Conservation (phyloP, 1,139 yeast genomes). For the Torulaspora globosa region DNA sequence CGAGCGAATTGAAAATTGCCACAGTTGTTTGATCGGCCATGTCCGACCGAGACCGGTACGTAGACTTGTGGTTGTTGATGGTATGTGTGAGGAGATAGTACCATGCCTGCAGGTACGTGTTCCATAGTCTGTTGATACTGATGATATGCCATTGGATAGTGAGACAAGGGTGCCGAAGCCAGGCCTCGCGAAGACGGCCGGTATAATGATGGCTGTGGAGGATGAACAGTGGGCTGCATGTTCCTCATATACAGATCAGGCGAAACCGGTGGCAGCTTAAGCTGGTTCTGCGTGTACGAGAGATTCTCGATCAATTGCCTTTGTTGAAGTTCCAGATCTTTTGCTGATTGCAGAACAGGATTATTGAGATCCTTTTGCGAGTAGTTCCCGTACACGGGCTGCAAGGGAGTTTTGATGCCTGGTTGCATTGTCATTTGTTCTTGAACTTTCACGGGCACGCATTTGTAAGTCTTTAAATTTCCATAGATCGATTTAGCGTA, state of each 20-base stretch:
- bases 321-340: slow-evolving; percentile 26
- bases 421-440: slow-evolving; percentile 14
- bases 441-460: slow-evolving; percentile 30
- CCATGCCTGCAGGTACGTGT: slow-evolving; percentile 14
- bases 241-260: slow-evolving; percentile 14
- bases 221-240: slow-evolving; percentile 14
- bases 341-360: slow-evolving; percentile 22
- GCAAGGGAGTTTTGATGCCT: slow-evolving; percentile 4
- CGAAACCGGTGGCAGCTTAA: slow-evolving; percentile 16
- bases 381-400: slow-evolving; percentile 4
- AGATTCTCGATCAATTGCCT: slow-evolving; percentile 22
- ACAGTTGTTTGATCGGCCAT: slow-evolving; percentile 6
- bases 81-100: slow-evolving; percentile 12
- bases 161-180: slow-evolving; percentile 7
- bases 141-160: slow-evolving; percentile 10
- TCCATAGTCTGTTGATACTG: slow-evolving; percentile 9
- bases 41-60: slow-evolving; percentile 15
- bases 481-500: slow-evolving; percentile 34
- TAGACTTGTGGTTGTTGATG: slow-evolving; percentile 16
- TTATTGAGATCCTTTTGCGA: slow-evolving; percentile 5
- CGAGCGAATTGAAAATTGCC: slow-evolving; percentile 6
- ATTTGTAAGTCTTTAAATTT: slow-evolving; percentile 30
- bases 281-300: slow-evolving; percentile 9
- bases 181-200: slow-evolving; percentile 10
- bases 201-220: slow-evolving; percentile 10